Evolutionary conservation across 495 filamentous ascomycete genomes (phyloP).

Genomic region (Thozetella sp.): DNA sequence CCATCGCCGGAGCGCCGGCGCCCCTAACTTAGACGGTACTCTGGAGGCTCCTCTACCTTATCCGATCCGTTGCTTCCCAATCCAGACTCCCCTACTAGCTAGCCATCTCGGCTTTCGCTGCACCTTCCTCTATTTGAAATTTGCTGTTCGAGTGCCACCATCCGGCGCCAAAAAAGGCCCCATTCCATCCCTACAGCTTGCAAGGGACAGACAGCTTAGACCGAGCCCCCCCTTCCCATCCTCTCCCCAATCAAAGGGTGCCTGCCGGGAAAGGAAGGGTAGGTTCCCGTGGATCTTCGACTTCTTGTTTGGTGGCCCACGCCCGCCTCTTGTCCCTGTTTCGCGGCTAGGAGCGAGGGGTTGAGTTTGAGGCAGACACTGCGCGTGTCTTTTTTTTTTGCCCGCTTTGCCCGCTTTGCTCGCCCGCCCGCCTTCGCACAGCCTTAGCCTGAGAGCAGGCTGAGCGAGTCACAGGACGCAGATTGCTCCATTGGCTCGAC

Average conservation of each 20-base stretch:
- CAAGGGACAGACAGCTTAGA: not conserved
- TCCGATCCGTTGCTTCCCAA: not conserved
- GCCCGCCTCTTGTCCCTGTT: not conserved
- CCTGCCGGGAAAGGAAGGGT: not conserved
- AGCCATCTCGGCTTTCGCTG: not conserved
- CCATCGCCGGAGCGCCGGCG: not conserved
- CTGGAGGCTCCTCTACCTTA: not conserved
- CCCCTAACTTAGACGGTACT: not conserved
- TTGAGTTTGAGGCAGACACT: not conserved
- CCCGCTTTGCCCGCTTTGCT: not conserved
- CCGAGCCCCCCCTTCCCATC: not conserved
- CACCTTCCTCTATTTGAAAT: not conserved
- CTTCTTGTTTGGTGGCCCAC: not conserved
- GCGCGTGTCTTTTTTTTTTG: not conserved
- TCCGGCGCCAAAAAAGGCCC: conserved; percentile 1
- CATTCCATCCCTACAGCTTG: not conserved
- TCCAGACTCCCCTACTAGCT: not conserved
- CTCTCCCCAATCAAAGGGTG: not conserved
- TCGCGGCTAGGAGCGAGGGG: not conserved
- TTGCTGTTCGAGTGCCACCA: not conserved
- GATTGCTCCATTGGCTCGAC: not conserved
- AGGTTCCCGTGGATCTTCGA: conserved; percentile 5
- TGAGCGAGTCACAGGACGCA: conserved; percentile 1
- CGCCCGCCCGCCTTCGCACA: not conserved
- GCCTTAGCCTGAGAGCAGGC: not conserved